These are phyloP conservation scores for Terfezia claveryi DNA, from an alignment of 495 filamentous ascomycete genomes.

Conservation along the genomic window DNA sequence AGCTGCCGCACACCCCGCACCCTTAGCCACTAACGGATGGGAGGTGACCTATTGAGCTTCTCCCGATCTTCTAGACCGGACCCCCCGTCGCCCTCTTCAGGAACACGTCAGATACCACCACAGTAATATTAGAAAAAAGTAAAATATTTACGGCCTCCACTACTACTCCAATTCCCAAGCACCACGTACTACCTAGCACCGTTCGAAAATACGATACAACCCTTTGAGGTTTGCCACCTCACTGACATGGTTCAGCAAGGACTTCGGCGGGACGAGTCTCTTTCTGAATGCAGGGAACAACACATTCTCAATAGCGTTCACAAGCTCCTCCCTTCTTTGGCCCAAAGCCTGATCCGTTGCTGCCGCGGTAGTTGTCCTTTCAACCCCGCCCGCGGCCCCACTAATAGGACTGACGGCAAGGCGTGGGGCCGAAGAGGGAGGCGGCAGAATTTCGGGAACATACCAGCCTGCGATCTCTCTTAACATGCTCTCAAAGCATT, in stretches of 20 bases:
- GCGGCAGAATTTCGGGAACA: constrained; percentile 63
- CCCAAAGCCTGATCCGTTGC: constrained; percentile 22
- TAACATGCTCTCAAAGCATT: constrained; percentile 70
- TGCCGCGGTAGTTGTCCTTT: constrained; percentile 3
- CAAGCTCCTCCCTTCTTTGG: constrained; percentile 34
- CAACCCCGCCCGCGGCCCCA: not conserved
- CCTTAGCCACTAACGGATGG: not conserved
- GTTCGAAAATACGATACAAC: constrained; percentile 89
- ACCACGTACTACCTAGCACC: constrained; percentile 37
- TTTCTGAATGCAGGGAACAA: constrained; percentile 68
- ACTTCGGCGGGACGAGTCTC: constrained; percentile 61
- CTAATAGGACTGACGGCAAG: constrained; percentile 10
- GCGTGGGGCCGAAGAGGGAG: constrained; percentile 10
- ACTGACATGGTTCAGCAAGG: constrained; percentile 53
- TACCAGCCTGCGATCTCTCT: constrained; percentile 81
- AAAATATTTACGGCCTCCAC: not conserved
- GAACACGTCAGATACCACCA: not conserved
- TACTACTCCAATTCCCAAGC: not conserved
- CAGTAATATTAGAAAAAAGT: not conserved
- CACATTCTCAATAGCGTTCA: constrained; percentile 41
- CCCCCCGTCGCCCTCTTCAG: not conserved
- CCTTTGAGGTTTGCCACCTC: constrained; percentile 91
- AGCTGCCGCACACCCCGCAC: not conserved
- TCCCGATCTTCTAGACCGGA: not conserved
- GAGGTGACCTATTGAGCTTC: not conserved